Base-by-base conservation (phyloP, 352 stramenopile species). In the Pythium apleroticum region DNA sequence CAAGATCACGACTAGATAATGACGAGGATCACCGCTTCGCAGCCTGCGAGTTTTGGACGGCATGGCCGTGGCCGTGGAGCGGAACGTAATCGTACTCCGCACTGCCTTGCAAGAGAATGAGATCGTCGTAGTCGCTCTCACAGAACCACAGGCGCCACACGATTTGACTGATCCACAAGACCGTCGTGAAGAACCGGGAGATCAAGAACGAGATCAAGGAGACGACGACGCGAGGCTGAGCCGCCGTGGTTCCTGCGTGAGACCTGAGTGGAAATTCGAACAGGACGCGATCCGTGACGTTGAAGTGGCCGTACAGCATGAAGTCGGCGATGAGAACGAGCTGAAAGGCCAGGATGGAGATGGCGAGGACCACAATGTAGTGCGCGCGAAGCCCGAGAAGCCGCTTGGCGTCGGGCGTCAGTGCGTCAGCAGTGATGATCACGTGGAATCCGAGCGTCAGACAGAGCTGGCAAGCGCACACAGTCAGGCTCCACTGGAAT, bases 341-440 rank as follows among this genome's bases (percentile, higher is more conserved):
- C 30, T 55, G 57, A 4, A 31, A 14, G 20, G 20, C 41, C 19
- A 54, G 7, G 45, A 48, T n/a, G 24, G 33, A 31, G 0, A 46
- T 9, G 17, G 35, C 41, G 43, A 63, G 24, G 22, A 50, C 0
- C 3, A 30, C 28, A 5, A 37, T 27, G 9, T 39, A 30, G 12
- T 31, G 37, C 4, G 28, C 27, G 20, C 28, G 14, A 2, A 63
- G n/a, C 3, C 58, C 46, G 14, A 65, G 28, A 4, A 24, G 9
- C 1, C n/a, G 31, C 46, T 65, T 65, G 19, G 31, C 66, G 11
- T 57, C 50, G 0, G 68, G 68, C 9, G 68, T 56, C 30, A 69
- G 33, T 12, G 67, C 63, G 11, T 77, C 71, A 22, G 70, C 30
- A 2, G 24, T 49, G 17, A 70, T 14, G 22, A 68, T 41, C 25